phyloP scores from a whole-genome alignment of 2,329 filamentous ascomycete genomes.

The Cercospora sp. region DNA sequence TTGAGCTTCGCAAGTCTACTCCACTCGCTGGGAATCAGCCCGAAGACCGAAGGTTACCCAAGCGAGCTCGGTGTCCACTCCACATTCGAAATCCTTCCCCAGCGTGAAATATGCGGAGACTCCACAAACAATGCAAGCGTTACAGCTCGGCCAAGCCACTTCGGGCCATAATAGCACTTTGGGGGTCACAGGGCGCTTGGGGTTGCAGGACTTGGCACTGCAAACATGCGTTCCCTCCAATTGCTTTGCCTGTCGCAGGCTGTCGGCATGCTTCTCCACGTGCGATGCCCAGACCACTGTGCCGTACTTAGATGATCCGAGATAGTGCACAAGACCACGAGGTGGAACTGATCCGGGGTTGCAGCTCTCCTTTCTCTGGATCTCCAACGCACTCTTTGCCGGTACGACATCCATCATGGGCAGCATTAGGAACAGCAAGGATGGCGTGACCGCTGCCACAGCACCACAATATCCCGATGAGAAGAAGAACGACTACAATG shows the following conservation, averaged over 20 bases:
- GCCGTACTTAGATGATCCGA: constrained; percentile 16
- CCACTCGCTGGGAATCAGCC: constrained; percentile 12
- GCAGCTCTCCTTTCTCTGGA: neutral
- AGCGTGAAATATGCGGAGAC: constrained; percentile 9
- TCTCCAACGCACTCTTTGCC: neutral
- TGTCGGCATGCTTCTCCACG: neutral
- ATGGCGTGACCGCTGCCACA: constrained; percentile 14
- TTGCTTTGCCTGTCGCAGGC: neutral
- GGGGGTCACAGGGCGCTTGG: constrained; percentile 9
- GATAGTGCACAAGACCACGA: constrained; percentile 15
- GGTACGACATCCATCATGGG: constrained; percentile 10
- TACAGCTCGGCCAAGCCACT: constrained; percentile 8
- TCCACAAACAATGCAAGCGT: constrained; percentile 12
- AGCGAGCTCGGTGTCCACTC: constrained; percentile 2
- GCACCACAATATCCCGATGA: neutral
- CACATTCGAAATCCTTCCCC: constrained; percentile 10
- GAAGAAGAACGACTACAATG: constrained; percentile 18
- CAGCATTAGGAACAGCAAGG: constrained; percentile 13
- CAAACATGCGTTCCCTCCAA: constrained; percentile 22
- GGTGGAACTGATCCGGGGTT: neutral
- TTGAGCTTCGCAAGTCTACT: constrained; percentile 1
- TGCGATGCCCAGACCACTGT: neutral
- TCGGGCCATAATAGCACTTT: constrained; percentile 10
- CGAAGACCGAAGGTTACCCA: constrained; percentile 1
- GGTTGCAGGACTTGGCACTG: constrained; percentile 9